Evolutionary conservation across 345 rosid species (phyloP).

Genomic region (Eucalyptus brandiana): DNA sequence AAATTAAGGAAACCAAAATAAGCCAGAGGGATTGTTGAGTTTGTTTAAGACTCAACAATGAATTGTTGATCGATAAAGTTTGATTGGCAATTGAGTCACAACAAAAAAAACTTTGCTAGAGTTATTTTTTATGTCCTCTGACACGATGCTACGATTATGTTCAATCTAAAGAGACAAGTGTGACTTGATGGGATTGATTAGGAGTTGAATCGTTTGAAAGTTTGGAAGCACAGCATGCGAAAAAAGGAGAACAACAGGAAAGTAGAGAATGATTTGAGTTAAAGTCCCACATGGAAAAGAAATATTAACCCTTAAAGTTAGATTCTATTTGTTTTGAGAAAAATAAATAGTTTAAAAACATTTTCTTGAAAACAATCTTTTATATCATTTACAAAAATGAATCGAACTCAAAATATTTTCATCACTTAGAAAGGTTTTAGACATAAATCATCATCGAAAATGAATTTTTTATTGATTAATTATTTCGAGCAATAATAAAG

Average conservation of each 20-base stretch:
- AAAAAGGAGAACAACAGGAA: neutral
- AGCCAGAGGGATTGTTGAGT: neutral
- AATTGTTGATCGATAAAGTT: neutral
- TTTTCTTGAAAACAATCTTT: accelerated
- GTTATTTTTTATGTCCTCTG: neutral
- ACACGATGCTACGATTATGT: neutral
- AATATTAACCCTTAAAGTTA: neutral
- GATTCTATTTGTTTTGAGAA: accelerated
- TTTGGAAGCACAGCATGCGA: neutral
- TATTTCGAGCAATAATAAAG: accelerated
- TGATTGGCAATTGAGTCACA: neutral
- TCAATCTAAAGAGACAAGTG: neutral
- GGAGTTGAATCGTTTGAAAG: neutral
- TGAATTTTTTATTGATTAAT: neutral
- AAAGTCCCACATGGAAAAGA: neutral
- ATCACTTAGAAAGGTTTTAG: accelerated
- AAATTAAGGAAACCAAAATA: neutral
- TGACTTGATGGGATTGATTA: neutral
- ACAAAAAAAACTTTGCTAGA: neutral
- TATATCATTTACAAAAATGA: neutral
- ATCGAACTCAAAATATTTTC: neutral
- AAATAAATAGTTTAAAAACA: neutral
- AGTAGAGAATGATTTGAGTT: neutral
- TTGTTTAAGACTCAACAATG: neutral
- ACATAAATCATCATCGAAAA: accelerated